phyloP scores from a whole-genome alignment of 2,329 filamentous ascomycete species.

The Phialemonium atrogriseum region DNA sequence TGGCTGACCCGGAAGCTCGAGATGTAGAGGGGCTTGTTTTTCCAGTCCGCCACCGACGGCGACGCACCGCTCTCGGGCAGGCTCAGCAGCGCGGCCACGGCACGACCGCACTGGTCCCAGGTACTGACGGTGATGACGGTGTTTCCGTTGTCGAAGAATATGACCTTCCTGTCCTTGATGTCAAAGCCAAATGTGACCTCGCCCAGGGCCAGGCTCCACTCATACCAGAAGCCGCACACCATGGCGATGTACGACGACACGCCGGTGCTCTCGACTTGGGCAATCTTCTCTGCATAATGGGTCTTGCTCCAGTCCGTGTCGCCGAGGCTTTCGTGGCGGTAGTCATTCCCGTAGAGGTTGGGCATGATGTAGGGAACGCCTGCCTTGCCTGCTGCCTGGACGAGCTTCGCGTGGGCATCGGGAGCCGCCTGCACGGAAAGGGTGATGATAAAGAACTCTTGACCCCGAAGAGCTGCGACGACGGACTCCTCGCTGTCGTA shows the following conservation, averaged over 20 bases:
- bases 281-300: neutral
- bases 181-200: constrained; percentile 38
- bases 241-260: constrained; percentile 34
- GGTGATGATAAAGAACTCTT: constrained; percentile 30
- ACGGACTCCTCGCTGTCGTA: constrained; percentile 17
- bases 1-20: constrained; percentile 51
- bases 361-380: constrained; percentile 36
- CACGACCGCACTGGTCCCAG: constrained; percentile 45
- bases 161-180: constrained; percentile 29
- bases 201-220: constrained; percentile 32
- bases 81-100: constrained; percentile 39
- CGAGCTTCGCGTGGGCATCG: constrained; percentile 28
- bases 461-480: constrained; percentile 17
- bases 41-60: constrained; percentile 31
- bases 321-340: constrained; percentile 14
- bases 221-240: constrained; percentile 44
- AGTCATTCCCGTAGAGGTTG: constrained; percentile 26
- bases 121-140: constrained; percentile 48
- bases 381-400: constrained; percentile 32
- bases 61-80: constrained; percentile 27
- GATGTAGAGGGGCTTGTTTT: constrained; percentile 41
- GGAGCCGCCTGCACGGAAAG: constrained; percentile 24
- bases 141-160: constrained; percentile 46
- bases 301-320: too few species aligned
- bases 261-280: constrained; percentile 26